These are phyloP conservation scores for Colletotrichum sp. DNA, from an alignment of 2,329 filamentous ascomycete species.

Conservation along the genomic window DNA sequence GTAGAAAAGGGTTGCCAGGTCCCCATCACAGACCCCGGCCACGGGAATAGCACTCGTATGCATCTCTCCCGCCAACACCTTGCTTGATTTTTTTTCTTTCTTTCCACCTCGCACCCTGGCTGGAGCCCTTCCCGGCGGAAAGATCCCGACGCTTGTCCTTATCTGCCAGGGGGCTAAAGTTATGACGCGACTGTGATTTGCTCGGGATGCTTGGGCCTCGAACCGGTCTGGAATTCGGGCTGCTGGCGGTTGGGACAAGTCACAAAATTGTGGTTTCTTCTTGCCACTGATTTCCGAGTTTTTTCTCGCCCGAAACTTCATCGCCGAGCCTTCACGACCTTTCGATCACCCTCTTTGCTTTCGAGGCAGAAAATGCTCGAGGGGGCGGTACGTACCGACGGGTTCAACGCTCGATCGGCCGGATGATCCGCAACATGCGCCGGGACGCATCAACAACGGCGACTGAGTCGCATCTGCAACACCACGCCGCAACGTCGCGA, in stretches of 20 bases:
- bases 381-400: neutral
- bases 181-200: slow-evolving; percentile 8
- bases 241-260: neutral
- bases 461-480: neutral
- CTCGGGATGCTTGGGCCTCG: neutral
- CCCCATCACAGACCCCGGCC: neutral
- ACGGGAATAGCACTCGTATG: neutral
- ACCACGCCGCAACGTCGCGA: neutral
- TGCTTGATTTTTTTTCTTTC: neutral
- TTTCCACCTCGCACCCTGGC: neutral
- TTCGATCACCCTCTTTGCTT: neutral
- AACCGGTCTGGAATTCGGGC: neutral
- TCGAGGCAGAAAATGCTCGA: neutral
- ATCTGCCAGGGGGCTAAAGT: neutral
- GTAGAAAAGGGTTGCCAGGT: neutral
- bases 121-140: neutral
- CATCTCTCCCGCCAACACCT: neutral
- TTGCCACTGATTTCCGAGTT: neutral
- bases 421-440: neutral
- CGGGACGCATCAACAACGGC: neutral
- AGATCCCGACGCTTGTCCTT: slow-evolving; percentile 5
- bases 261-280: neutral
- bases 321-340: neutral
- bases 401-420: neutral
- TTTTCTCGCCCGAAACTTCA: neutral